Evolutionary conservation across 768 basidiomycete species (phyloP), one percentile per base, ranked within the genome.

Genomic region (Termitomyces sp.): DNA sequence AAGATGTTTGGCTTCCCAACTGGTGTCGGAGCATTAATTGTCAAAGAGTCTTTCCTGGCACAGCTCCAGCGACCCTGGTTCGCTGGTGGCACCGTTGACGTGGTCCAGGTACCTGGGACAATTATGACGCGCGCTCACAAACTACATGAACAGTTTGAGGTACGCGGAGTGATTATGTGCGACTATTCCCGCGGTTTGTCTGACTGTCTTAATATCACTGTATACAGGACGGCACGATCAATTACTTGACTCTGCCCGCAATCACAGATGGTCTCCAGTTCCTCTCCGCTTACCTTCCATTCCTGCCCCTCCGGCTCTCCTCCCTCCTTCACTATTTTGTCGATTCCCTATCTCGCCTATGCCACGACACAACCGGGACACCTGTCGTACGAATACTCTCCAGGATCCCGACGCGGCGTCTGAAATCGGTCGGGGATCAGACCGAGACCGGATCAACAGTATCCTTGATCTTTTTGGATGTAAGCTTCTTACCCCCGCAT

Each of bases 1-100:
- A 94, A 94, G 65, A 92, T 93, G 88, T 91, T 92, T 62, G 91
- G 91, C 36, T 93, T 86, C 64, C 91, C 91, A 12, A 93, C 91
- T 0, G 91, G 91, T 8, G 83, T 93, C 45, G 91, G 92, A 37
- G 90, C 90, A 13, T 76, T 94, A 5, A 70, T 94, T 31, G 86
- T 88, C 46, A 88, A 85, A 68, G 85, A 86, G 66, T 80, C 81
- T 9, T 90, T 91, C 64, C 71, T 91, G 53, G 70, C 70, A 6
- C 73, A 74, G 50, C 75, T 91, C 42, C 76, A 83, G 55, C 81
- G 89, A 8, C 90, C 89, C 0, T 94, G 91, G 91, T 93, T 93
- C 68, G 83, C 90, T 2, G 91, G 91, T 33, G 91, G 91, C 2
- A 90, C 85, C 0, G 90, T 93, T 22, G 84, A 90, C 62, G 80